Conservation (phyloP, 805 yeast species). For the Metschnikowia cerradonensis region DNA sequence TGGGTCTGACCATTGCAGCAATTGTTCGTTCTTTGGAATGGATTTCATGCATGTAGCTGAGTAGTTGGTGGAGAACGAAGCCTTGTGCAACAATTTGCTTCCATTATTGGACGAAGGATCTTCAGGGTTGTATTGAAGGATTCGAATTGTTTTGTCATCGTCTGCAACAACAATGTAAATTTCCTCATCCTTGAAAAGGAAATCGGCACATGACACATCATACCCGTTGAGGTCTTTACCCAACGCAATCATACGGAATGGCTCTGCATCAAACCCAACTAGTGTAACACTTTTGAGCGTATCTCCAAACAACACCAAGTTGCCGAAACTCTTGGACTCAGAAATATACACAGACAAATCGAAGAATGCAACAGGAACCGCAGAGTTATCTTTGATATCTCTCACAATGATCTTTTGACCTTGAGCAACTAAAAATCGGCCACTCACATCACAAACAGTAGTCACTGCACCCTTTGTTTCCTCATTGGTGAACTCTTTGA, state of each 20-base stretch:
- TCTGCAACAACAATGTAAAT: slow-evolving; percentile 68
- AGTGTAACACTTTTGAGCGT: slow-evolving; percentile 71
- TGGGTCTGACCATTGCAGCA: slow-evolving; percentile 26
- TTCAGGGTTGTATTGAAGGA: slow-evolving; percentile 87
- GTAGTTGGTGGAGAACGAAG: slow-evolving; percentile 68
- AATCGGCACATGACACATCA: slow-evolving; percentile 71
- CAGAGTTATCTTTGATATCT: slow-evolving; percentile 81
- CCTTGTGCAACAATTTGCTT: slow-evolving; percentile 61
- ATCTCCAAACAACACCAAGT: slow-evolving; percentile 79
- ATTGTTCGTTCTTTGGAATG: slow-evolving; percentile 36
- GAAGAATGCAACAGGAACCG: slow-evolving; percentile 89
- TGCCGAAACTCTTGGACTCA: slow-evolving; percentile 79
- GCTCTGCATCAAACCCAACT: slow-evolving; percentile 92
- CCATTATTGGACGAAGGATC: slow-evolving; percentile 82
- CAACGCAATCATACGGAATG: slow-evolving; percentile 75
- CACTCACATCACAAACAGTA: slow-evolving; percentile 72
- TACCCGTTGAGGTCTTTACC: slow-evolving; percentile 68
- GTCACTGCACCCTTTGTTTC: slow-evolving; percentile 81
- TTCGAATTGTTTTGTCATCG: slow-evolving; percentile 58
- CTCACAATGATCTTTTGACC: slow-evolving; percentile 81
- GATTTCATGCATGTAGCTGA: slow-evolving; percentile 51
- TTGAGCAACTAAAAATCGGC: slow-evolving; percentile 77
- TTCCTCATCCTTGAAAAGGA: slow-evolving; percentile 66
- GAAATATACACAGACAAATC: slow-evolving; percentile 79
- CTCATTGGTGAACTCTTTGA: slow-evolving; percentile 70